Evolutionary conservation across 2,329 filamentous ascomycete genomes (phyloP).

Genomic region (Setomelanomma holmii): DNA sequence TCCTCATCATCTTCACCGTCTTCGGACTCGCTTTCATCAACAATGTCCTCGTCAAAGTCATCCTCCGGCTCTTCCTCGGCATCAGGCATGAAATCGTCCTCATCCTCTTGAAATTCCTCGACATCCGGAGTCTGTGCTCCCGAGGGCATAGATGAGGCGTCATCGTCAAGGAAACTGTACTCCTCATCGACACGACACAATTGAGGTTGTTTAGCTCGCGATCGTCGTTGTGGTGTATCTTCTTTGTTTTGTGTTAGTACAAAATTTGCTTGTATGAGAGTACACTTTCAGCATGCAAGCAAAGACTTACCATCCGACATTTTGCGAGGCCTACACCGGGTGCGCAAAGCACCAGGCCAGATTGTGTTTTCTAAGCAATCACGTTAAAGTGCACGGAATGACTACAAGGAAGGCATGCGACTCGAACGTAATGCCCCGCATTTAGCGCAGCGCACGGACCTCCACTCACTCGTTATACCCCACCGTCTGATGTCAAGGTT

Average conservation of each 20-base stretch:
- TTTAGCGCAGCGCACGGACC: constrained; percentile 25
- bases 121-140: constrained; percentile 11
- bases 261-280: too few species aligned
- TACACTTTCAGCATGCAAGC: too few species aligned
- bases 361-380: not conserved
- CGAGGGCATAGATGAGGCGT: constrained; percentile 15
- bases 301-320: constrained; percentile 1
- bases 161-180: constrained; percentile 31
- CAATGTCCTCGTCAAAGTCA: constrained; percentile 29
- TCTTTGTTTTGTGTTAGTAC: not conserved
- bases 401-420: not conserved
- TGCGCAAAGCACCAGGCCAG: not conserved
- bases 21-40: constrained; percentile 37
- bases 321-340: not conserved
- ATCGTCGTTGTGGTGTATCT: constrained; percentile 29
- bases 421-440: constrained; percentile 9
- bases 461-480: constrained; percentile 7
- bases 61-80: constrained; percentile 33
- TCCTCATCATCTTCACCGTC: constrained; percentile 14
- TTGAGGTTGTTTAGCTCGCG: constrained; percentile 24
- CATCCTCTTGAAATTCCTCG: constrained; percentile 27
- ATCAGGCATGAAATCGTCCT: constrained; percentile 35
- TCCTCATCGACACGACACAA: constrained; percentile 31
- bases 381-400: not conserved
- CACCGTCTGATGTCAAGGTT: not conserved